Evolutionary conservation across 2,329 filamentous ascomycete genomes (phyloP).

Genomic region (Aspergillus jensenii): DNA sequence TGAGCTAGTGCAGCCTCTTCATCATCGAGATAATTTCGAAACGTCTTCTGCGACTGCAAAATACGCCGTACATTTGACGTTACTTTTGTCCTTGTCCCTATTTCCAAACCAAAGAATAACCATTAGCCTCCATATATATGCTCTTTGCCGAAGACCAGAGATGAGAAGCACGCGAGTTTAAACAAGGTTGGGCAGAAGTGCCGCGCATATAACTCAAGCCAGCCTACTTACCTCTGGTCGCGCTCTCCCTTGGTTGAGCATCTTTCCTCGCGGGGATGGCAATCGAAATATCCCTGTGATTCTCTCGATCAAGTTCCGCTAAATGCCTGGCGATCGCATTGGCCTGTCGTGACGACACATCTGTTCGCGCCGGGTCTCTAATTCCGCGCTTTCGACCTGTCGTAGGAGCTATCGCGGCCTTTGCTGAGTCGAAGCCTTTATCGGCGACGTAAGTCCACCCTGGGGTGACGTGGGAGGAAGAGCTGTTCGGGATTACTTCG

Average conservation of each 20-base stretch:
- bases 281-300: conserved; percentile 70
- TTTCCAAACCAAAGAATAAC: not conserved
- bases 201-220: not conserved
- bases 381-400: conserved; percentile 68
- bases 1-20: conserved; percentile 46
- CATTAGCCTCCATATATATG: not conserved
- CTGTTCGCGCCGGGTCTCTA: conserved; percentile 59
- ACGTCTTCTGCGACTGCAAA: conserved; percentile 50
- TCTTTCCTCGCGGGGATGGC: conserved; percentile 60
- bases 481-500: conserved; percentile 73
- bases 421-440: conserved; percentile 59
- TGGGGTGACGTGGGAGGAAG: conserved; percentile 68
- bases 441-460: conserved; percentile 94
- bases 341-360: conserved; percentile 78
- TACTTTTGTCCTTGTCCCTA: conserved; percentile 41
- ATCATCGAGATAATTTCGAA: conserved; percentile 52
- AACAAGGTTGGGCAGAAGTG: not conserved
- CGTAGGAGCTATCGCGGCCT: conserved; percentile 53
- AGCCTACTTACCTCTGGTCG: conserved; percentile 33
- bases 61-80: conserved; percentile 50
- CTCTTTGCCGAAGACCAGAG: not conserved
- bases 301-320: conserved; percentile 79
- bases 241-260: conserved; percentile 38
- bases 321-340: conserved; percentile 79
- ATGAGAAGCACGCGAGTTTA: not conserved